A percentile compares a stretch with the other conserved stretches of the same genome.
Conservation (phyloP, 1,284 basidiomycete species). For the Puccinia polysora region DNA sequence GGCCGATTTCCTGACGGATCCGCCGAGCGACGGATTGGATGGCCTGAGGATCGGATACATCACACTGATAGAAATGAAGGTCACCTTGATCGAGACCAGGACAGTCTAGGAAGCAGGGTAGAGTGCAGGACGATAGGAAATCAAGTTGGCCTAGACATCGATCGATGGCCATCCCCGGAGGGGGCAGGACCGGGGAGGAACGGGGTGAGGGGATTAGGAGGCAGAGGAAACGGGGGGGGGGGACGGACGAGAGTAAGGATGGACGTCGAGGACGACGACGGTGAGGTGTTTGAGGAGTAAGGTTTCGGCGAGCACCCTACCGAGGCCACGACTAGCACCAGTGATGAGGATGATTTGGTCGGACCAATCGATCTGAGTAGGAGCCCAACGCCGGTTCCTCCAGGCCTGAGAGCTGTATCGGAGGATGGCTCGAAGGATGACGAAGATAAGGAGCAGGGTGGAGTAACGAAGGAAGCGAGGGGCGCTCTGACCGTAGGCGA, state of each 20-base stretch:
- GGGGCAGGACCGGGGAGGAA: background rate
- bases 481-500: conserved; percentile 1
- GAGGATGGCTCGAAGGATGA: background rate
- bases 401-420: conserved; percentile 8
- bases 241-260: conserved; percentile 12
- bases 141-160: too few relatives aligned
- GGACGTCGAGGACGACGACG: conserved; percentile 21
- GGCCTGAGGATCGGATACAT: conserved; percentile 13
- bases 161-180: too few relatives aligned
- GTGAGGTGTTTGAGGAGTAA: conserved; percentile 11
- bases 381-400: conserved; percentile 13
- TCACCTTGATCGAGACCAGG: background rate
- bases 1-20: conserved; percentile 63
- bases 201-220: background rate
- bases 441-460: background rate
- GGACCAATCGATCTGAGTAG: conserved; percentile 18
- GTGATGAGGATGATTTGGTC: conserved; percentile 26
- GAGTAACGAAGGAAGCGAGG: background rate
- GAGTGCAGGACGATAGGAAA: too few relatives aligned
- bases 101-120: background rate
- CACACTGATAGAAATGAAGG: conserved; percentile 30
- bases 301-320: conserved; percentile 25
- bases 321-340: conserved; percentile 23
- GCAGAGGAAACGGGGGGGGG: background rate
- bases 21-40: conserved; percentile 8